phyloP scores from a whole-genome alignment of 1,284 basidiomycete species.

The Ustilago sp. region DNA sequence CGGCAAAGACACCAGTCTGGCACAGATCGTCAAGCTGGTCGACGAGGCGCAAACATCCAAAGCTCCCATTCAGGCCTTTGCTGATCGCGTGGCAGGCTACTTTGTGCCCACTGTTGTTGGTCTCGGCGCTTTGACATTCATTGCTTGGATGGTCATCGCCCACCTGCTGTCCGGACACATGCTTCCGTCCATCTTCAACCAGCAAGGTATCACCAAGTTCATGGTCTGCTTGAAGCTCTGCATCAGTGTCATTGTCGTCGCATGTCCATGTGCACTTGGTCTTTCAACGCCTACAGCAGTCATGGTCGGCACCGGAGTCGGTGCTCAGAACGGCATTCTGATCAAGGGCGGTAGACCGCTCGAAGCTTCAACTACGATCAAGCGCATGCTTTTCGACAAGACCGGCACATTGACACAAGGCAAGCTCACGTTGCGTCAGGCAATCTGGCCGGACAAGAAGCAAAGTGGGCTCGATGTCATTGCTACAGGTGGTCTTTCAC shows the following conservation, averaged over 20 bases:
- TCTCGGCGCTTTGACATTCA: constrained; percentile 84
- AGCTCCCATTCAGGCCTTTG: constrained; percentile 97
- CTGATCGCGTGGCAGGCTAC: constrained; percentile 91
- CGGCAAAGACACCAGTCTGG: constrained; percentile 92
- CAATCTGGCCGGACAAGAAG: constrained; percentile 79
- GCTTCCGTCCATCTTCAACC: constrained; percentile 86
- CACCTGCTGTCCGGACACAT: constrained; percentile 72
- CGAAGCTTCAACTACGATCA: constrained; percentile 87
- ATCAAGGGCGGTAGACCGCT: constrained; percentile 97
- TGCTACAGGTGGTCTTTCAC: constrained; percentile 35
- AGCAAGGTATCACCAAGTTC: constrained; percentile 84
- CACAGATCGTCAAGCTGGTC: constrained; percentile 96
- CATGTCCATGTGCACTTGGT: constrained; percentile 96
- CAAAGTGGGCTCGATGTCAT: constrained; percentile 25
- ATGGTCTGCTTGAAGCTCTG: constrained; percentile 96
- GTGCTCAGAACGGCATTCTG: constrained; percentile 94
- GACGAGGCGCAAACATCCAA: constrained; percentile 98
- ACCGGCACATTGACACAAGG: constrained; percentile 96
- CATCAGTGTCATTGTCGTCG: constrained; percentile 97
- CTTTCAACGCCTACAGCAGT: constrained; percentile 97
- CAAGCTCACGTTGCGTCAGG: constrained; percentile 79
- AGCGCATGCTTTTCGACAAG: constrained; percentile 91
- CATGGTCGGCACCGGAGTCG: constrained; percentile 99
- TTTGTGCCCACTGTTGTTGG: constrained; percentile 93
- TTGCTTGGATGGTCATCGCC: constrained; percentile 85